phyloP scores from a whole-genome alignment of 345 rosid genomes.

The Gossypium stocksii region DNA sequence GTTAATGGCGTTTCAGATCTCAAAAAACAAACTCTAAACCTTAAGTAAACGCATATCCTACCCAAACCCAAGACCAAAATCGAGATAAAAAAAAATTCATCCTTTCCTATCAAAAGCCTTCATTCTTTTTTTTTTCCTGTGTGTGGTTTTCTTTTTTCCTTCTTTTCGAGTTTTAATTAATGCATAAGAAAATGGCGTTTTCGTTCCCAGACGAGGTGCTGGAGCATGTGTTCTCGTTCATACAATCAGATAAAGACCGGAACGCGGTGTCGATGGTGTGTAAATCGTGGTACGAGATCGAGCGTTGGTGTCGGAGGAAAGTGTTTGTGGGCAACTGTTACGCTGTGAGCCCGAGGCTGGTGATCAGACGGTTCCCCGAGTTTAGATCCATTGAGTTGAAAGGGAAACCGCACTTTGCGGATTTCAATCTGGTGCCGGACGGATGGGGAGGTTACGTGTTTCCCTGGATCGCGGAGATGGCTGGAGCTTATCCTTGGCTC shows the following conservation, averaged over 20 bases:
- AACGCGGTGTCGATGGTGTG: conserved; percentile 83
- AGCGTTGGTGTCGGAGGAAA: conserved; percentile 57
- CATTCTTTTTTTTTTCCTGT: not conserved
- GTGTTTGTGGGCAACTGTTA: conserved; percentile 88
- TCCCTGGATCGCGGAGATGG: conserved; percentile 76
- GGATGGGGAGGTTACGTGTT: conserved; percentile 91
- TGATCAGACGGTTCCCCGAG: conserved; percentile 65
- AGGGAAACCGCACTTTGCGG: conserved; percentile 97
- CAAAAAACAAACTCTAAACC: not conserved
- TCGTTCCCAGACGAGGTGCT: conserved; percentile 83
- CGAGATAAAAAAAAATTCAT: not conserved
- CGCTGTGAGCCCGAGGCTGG: conserved; percentile 57
- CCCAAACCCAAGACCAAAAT: not conserved
- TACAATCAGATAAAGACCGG: conserved; percentile 59
- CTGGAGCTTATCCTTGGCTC: conserved; percentile 48
- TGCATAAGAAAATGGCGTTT: conserved; percentile 44
- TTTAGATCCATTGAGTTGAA: conserved; percentile 76
- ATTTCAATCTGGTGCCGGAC: conserved; percentile 81
- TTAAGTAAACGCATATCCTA: not conserved
- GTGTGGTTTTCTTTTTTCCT: not conserved
- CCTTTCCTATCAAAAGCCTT: not conserved
- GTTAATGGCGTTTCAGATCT: conserved; percentile 55
- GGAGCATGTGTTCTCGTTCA: conserved; percentile 72
- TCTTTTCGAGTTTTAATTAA: not conserved
- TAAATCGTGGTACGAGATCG: conserved; percentile 87